Evolutionary conservation across 1,284 basidiomycete species (phyloP), one percentile per base, ranked within the genome.

Genomic region (Stereum hirsutum): DNA sequence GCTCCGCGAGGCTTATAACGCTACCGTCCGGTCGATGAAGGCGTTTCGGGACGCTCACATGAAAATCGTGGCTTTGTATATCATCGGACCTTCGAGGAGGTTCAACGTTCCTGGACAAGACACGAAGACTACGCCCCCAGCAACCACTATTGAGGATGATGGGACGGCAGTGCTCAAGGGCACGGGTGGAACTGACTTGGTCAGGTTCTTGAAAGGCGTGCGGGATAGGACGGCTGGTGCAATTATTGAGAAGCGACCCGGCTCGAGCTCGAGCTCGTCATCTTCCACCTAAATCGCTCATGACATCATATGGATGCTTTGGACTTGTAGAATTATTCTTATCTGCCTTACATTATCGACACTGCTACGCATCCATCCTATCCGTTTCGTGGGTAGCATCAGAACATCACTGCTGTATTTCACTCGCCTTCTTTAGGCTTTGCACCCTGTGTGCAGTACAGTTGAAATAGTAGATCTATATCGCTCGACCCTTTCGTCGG

Each of bases 11-110:
- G 80, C 85, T 8, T 96, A 92, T 59, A 89, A 96, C 55, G 57
- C 54, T 3, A 81, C 86, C 0, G 74, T 96, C 6, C 61, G 61
- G 6, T 74, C 88, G 3, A 69, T 97, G 44, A 90, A 89, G 63
- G 64, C 70, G 39, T 85, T 97, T 58, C 72, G 93, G 39, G 88
- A 95, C 55, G 81, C 81, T 37, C 94, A 96, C 62, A 85, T 97
- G 66, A 75, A 80, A 42, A 85, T 96, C 45, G 91, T 87, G 19
- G 76, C 87, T 23, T 56, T 89, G 40, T 95, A 94, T 61, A 92
- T 94, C 50, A 65, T 93, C 24, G 79, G 79, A 17, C 90, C 81
- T 1, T 71, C 81, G 25, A 65, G 65, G 42, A 64, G 63, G 10
- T n/a, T 47, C 4, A 24, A n/a, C 12, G 14, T 24, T n/a, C 8